These are phyloP conservation scores for Isabelozyma heimii DNA, from an alignment of 805 yeast genomes.

Conservation along the genomic window DNA sequence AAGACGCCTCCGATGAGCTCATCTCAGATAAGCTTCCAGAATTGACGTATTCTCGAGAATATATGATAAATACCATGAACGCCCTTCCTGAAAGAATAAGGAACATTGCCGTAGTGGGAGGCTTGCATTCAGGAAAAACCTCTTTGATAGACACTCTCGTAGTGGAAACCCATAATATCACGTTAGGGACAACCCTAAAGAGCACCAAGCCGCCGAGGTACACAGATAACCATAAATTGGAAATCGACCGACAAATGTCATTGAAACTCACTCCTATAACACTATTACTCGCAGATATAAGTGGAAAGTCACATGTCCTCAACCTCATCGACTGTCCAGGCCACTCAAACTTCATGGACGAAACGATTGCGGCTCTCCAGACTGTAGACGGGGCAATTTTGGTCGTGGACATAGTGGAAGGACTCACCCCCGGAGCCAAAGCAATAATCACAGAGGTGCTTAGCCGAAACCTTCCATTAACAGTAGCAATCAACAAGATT, in stretches of 20 bases:
- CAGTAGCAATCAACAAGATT: conserved; percentile 71
- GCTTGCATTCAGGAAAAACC: conserved; percentile 83
- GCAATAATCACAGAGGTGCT: conserved; percentile 52
- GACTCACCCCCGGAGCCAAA: conserved; percentile 58
- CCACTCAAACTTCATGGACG: conserved; percentile 81
- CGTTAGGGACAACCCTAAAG: conserved; percentile 22
- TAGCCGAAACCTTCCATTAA: conserved; percentile 47
- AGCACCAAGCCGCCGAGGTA: conserved; percentile 54
- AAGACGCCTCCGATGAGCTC: conserved; percentile 4
- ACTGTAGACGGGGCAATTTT: conserved; percentile 65
- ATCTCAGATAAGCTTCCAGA: conserved; percentile 47
- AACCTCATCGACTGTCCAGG: conserved; percentile 90
- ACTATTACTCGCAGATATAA: conserved; percentile 51
- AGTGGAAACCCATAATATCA: conserved; percentile 55
- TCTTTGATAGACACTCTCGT: conserved; percentile 69
- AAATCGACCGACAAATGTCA: conserved; percentile 67
- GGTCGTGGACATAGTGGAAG: conserved; percentile 85
- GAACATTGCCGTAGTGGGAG: conserved; percentile 78
- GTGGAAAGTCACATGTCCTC: conserved; percentile 50
- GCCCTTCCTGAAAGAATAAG: conserved; percentile 61
- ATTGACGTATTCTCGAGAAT: conserved; percentile 60
- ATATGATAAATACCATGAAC: conserved; percentile 47
- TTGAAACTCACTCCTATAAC: conserved; percentile 63
- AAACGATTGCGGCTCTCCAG: conserved; percentile 54
- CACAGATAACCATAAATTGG: conserved; percentile 70